phyloP scores from a whole-genome alignment of 2,329 filamentous ascomycete genomes.

The Verticillium isaacii region DNA sequence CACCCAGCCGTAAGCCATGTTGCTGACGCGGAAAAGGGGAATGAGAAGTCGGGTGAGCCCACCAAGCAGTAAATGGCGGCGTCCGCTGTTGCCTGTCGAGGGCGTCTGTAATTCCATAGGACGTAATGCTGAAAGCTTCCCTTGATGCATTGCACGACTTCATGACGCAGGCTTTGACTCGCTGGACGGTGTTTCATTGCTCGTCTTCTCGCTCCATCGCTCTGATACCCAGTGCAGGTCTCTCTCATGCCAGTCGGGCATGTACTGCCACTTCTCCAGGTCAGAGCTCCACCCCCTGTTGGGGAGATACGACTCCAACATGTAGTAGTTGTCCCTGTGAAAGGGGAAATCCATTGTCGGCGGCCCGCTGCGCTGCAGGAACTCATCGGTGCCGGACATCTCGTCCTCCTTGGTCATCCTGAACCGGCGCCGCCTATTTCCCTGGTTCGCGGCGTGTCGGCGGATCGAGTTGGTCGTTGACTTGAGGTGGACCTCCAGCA shows the following conservation, averaged over 20 bases:
- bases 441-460: slow-evolving; percentile 40
- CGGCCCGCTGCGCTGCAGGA: slow-evolving; percentile 45
- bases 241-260: slow-evolving; percentile 32
- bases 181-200: neutral
- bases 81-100: neutral
- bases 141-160: neutral
- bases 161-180: too few species aligned
- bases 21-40: neutral
- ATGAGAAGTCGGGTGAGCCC: neutral
- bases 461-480: slow-evolving; percentile 23
- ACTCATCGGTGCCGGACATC: slow-evolving; percentile 40
- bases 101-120: neutral
- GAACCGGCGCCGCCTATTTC: slow-evolving; percentile 35
- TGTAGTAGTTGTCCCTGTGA: slow-evolving; percentile 54
- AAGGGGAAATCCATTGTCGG: slow-evolving; percentile 47
- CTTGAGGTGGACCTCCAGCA: slow-evolving; percentile 22
- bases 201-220: neutral
- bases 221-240: slow-evolving; percentile 22
- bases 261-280: slow-evolving; percentile 43
- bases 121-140: neutral
- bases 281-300: slow-evolving; percentile 48
- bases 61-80: neutral
- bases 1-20: slow-evolving; percentile 15
- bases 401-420: slow-evolving; percentile 32
- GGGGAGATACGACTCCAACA: slow-evolving; percentile 53